phyloP scores from a whole-genome alignment of 768 basidiomycete species.

The Lyophyllum atratum region DNA sequence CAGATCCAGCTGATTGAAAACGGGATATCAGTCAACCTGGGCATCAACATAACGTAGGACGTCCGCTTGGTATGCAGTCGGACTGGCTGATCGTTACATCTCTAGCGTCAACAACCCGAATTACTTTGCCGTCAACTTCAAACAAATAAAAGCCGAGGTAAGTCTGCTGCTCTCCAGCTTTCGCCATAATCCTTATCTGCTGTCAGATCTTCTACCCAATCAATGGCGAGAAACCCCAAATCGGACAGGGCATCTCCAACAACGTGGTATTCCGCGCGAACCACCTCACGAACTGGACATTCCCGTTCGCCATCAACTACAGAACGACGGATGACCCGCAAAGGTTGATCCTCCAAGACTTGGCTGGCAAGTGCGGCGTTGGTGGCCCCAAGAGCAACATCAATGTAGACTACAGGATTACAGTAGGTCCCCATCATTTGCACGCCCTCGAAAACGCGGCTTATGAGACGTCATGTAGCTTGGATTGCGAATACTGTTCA shows the following conservation, averaged over 20 bases:
- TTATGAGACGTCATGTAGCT: constrained; percentile 40
- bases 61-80: neutral
- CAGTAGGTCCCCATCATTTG: constrained; percentile 40
- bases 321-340: constrained; percentile 53
- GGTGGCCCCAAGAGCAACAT: constrained; percentile 48
- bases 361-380: constrained; percentile 65
- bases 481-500: constrained; percentile 61
- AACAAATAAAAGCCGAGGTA: constrained; percentile 64
- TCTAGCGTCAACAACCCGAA: constrained; percentile 80
- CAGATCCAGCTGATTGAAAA: constrained; percentile 41
- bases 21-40: constrained; percentile 59
- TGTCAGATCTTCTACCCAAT: constrained; percentile 74
- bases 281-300: constrained; percentile 64
- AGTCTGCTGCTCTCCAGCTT: constrained; percentile 3
- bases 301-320: constrained; percentile 75
- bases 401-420: constrained; percentile 65
- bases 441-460: neutral
- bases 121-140: constrained; percentile 70
- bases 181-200: neutral
- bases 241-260: constrained; percentile 61
- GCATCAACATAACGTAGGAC: constrained; percentile 66
- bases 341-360: constrained; percentile 54
- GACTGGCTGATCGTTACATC: constrained; percentile 1
- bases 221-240: constrained; percentile 49
- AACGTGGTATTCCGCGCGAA: constrained; percentile 52